Evolutionary conservation across 345 rosid genomes (phyloP), one percentile per base, ranked within the genome.

Genomic region (Citrus sinensis): DNA sequence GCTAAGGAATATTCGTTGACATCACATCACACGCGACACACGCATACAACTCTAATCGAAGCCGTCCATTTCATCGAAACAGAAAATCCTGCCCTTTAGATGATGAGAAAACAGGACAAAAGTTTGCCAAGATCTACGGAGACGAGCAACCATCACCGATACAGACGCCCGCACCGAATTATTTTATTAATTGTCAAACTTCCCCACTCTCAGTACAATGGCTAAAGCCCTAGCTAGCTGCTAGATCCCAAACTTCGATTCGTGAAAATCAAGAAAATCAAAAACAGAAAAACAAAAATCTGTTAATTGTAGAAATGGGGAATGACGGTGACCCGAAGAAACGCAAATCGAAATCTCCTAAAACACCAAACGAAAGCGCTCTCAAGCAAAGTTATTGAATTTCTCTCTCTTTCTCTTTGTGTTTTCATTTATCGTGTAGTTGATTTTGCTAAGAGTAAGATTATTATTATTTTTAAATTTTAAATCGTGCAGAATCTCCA

Each of bases 361-460:
- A 77, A 72, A 88, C 86, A 80, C 69, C 92, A 54, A 88, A 91
- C 75, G 96, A 95, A 70, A 92, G 92, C 87, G 76, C 82, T 68
- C 98, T 95, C 85, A 91, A 93, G 90, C 98, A 93, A 85, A 95
- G 99, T 95, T 60, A 34, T 4, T 7, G 83, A 27, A 3, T 70
- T 54, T 34, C 58, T 64, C 35, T 65, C 56, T 78, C 62, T 30
- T 39, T 74, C 14, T 76, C 7, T 73, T 5, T 54, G 16, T 72
- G 0, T 68, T 6, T 39, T 27, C 35, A 32, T 37, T 67, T 22
- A 16, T 22, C 20, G 2, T 8, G 29, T 24, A 42, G 19, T 64
- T 78, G 67, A 61, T 65, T 24, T 30, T 75, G 46, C 29, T 24
- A 17, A 30, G 46, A 5, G 20, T 27, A 22, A 62, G 14, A 4